Base-by-base conservation (phyloP, 805 yeast species). In the Lipomyces sp. region DNA sequence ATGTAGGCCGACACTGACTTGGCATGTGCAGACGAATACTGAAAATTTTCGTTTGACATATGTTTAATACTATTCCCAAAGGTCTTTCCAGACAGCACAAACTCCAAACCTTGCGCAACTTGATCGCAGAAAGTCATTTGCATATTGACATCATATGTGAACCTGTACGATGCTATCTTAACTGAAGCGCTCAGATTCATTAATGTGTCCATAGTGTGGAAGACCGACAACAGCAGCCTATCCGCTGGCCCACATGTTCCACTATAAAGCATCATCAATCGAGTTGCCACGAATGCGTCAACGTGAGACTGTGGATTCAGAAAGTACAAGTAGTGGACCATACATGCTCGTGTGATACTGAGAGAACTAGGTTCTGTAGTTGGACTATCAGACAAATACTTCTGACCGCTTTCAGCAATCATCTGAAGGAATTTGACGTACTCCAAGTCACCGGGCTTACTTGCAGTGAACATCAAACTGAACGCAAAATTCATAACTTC, bases 241-340 rank as follows among this genome's bases (percentile, higher is more conserved):
- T 94, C 98, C 48, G 84, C 85, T 0, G 86, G 78, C 15, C 84
- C 75, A 2, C 81, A 77, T 0, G 93, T 81, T 3, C 97, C 97
- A n/a, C 77, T 76, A 74, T 89, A 92, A 56, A 84, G 79, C 5
- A 77, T 75, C 10, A 89, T 73, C 1, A 91, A 61, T 57, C 79
- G 82, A 33, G 81, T 82, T 73, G 87, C 85, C 7, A 88, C 75
- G 0, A 79, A 76, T 7, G 70, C 58, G 6, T 80, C 85, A 0
- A 91, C 80, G 62, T 84, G 83, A 39, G 78, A 79, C 0, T 79
- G 70, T 0, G 79, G 74, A 71, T 88, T 85, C 54, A 81, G 72
- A 15, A 76, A 73, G 75, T 83, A 87, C n/a, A 92, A 77, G 33
- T 77, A 75, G 69, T 79, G 81, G 0, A 90, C 72, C 32, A 86